Percentiles rank a stretch among this genome's conserved stretches.
phyloP scores from a whole-genome alignment of 441 rosid genomes.

The Populus tomentosa region DNA sequence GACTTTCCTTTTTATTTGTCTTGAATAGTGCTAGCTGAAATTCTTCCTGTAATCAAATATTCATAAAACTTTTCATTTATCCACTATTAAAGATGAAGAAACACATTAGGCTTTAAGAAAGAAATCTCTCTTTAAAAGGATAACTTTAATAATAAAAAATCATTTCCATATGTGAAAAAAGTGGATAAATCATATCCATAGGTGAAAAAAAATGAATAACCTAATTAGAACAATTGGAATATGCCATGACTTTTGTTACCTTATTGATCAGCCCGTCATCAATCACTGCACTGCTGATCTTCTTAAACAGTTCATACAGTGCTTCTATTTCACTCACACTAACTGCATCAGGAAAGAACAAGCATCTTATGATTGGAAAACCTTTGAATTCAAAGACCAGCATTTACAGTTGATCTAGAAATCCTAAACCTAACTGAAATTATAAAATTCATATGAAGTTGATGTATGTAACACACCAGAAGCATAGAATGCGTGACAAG shows the following conservation, averaged over 20 bases:
- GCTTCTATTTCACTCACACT: conserved; percentile 89
- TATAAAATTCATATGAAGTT: not conserved
- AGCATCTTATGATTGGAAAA: not conserved
- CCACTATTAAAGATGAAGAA: not conserved
- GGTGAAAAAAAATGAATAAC: not conserved
- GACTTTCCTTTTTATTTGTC: conserved; percentile 83
- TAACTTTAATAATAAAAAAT: not conserved
- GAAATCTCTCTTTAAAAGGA: not conserved
- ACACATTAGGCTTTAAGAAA: not conserved
- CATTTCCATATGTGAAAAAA: not conserved
- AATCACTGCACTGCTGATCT: conserved; percentile 86
- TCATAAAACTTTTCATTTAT: not conserved
- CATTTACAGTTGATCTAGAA: not conserved
- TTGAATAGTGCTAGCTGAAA: conserved; percentile 85
- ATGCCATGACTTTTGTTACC: conserved; percentile 30
- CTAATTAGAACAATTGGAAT: not conserved
- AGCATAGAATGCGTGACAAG: not conserved
- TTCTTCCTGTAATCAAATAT: conserved; percentile 53
- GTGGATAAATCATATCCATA: not conserved
- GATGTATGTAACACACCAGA: not conserved
- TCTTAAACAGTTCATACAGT: conserved; percentile 77
- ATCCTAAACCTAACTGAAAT: not conserved
- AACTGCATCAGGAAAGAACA: conserved; percentile 44
- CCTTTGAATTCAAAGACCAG: not conserved
- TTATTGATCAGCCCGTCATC: conserved; percentile 86